Percentiles rank a stretch among this genome's conserved stretches.
These are phyloP conservation scores for Escallonia herrerae DNA, from an alignment of 129 eudicot genomes.

Conservation along the genomic window DNA sequence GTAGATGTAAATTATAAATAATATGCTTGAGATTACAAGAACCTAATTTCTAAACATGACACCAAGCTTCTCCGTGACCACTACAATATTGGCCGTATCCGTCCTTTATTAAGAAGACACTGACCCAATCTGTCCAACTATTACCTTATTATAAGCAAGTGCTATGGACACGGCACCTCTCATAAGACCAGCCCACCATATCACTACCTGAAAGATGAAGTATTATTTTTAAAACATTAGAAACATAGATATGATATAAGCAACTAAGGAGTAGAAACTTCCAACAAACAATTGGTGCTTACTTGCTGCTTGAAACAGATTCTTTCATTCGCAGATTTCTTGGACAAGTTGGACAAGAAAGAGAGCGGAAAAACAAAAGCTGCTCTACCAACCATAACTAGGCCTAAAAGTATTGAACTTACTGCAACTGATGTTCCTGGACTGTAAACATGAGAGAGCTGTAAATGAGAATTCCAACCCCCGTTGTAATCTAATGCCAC, in stretches of 20 bases:
- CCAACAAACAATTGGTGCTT: constrained; percentile 1
- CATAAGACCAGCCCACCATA: constrained; percentile 90
- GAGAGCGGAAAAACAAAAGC: constrained; percentile 73
- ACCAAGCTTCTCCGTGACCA: too few relatives aligned
- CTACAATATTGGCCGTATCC: too few relatives aligned
- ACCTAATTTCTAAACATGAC: too few relatives aligned
- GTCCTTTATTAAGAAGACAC: neutral
- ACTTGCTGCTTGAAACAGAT: constrained; percentile 57
- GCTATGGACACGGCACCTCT: constrained; percentile 81
- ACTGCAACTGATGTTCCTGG: constrained; percentile 49
- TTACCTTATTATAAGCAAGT: constrained; percentile 68
- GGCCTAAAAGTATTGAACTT: constrained; percentile 45
- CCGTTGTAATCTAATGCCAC: too few relatives aligned
- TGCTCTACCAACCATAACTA: constrained; percentile 59
- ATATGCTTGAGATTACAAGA: neutral
- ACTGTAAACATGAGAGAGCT: constrained; percentile 20
- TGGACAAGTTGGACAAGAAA: constrained; percentile 48
- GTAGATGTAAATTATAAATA: too few relatives aligned
- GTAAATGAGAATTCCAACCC: too few relatives aligned
- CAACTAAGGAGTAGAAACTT: neutral
- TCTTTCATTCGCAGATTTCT: constrained; percentile 33
- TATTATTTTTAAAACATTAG: neutral
- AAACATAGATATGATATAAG: neutral
- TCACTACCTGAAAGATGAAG: constrained; percentile 32
- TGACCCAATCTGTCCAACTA: neutral